Conservation (phyloP, 2,329 filamentous ascomycete genomes). For the Alternaria gansuensis region DNA sequence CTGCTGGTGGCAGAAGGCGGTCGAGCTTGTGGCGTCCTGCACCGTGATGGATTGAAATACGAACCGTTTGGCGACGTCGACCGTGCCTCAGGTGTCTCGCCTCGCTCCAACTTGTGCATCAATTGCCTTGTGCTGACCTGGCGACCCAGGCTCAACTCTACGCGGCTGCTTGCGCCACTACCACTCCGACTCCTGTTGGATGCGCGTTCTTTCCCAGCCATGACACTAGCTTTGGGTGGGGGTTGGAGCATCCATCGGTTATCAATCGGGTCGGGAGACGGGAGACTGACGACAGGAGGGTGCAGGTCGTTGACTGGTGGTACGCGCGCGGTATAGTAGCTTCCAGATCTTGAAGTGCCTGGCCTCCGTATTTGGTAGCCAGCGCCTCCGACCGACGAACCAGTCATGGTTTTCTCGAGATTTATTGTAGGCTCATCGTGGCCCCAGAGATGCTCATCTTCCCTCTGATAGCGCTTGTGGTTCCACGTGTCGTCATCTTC, state of each 20-base stretch:
- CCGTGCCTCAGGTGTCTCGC: conserved; percentile 49
- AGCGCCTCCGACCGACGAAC: conserved; percentile 45
- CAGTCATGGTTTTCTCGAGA: conserved; percentile 41
- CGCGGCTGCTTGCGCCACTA: conserved; percentile 54
- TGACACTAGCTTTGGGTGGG: conserved; percentile 86
- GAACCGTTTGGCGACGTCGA: conserved; percentile 51
- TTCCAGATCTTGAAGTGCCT: conserved; percentile 44
- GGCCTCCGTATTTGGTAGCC: conserved; percentile 37
- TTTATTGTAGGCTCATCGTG: conserved; percentile 58
- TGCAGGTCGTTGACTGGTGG: conserved; percentile 87
- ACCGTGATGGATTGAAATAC: conserved; percentile 40
- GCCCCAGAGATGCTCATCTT: conserved; percentile 89
- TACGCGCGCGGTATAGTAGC: conserved; percentile 56
- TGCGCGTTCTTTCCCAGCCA: conserved; percentile 84
- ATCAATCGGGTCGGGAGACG: conserved; percentile 72
- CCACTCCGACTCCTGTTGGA: conserved; percentile 66
- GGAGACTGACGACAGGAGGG: conserved; percentile 82
- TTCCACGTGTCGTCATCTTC: conserved; percentile 70
- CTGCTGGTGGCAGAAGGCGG: conserved; percentile 45
- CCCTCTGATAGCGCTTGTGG: conserved; percentile 79
- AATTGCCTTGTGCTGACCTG: conserved; percentile 53
- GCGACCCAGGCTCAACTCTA: conserved; percentile 50
- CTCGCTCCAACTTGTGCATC: conserved; percentile 48
- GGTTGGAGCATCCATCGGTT: conserved; percentile 93
- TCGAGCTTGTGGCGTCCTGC: conserved; percentile 39